Evolutionary conservation across 2,329 filamentous ascomycete genomes (phyloP).

Genomic region (Triangularia setosa): DNA sequence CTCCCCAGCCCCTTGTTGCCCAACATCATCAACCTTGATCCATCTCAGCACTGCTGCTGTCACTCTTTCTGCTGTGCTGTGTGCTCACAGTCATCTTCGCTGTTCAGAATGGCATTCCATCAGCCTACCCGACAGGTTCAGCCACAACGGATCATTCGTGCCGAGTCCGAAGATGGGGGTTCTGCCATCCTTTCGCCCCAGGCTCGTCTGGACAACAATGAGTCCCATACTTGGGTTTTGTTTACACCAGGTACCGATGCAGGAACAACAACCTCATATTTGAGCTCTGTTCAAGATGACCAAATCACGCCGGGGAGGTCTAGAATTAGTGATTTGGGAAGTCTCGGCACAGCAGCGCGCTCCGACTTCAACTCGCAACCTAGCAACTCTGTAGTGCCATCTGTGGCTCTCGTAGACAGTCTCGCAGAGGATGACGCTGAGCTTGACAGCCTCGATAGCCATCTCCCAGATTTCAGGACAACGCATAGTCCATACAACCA

Average conservation of each 20-base stretch:
- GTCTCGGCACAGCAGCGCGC: constrained; percentile 64
- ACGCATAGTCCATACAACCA: constrained; percentile 42
- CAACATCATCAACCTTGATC: not conserved
- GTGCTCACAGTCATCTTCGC: constrained; percentile 33
- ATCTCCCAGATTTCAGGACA: constrained; percentile 81
- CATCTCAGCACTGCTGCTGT: not conserved
- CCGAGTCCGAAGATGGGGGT: constrained; percentile 37
- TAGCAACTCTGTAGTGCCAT: constrained; percentile 35
- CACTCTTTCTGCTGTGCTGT: not conserved
- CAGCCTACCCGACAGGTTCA: constrained; percentile 53
- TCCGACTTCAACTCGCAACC: constrained; percentile 48
- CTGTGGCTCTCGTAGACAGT: constrained; percentile 31
- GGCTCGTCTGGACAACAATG: constrained; percentile 47
- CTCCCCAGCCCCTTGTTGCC: not conserved
- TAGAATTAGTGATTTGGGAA: constrained; percentile 75
- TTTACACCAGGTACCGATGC: constrained; percentile 72
- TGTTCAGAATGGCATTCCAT: constrained; percentile 42
- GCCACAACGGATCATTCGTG: constrained; percentile 43
- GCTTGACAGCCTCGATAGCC: constrained; percentile 89
- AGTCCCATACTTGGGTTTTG: constrained; percentile 92
- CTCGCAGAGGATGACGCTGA: constrained; percentile 59
- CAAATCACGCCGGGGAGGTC: constrained; percentile 66
- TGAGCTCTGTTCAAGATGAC: constrained; percentile 64
- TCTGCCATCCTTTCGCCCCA: constrained; percentile 31
- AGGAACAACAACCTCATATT: constrained; percentile 59